A percentile compares a stretch with the other conserved stretches of the same genome.
Evolutionary conservation across 306 rosid genomes (phyloP).

Genomic region (Inga leiocalycina): DNA sequence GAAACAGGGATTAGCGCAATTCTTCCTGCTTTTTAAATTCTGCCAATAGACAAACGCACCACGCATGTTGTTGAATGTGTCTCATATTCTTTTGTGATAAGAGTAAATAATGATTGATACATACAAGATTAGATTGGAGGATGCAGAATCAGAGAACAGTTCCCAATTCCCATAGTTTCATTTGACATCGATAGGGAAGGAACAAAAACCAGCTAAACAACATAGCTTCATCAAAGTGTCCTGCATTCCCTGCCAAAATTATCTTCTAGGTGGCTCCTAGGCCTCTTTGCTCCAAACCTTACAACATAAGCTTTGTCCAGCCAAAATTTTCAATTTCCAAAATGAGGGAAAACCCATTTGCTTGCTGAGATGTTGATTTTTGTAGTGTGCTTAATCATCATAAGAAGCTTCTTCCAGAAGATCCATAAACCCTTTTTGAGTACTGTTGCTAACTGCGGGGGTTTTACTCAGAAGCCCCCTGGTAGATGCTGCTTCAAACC

Average conservation of each 20-base stretch:
- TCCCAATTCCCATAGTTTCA: not conserved
- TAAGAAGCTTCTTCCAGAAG: conserved; percentile 81
- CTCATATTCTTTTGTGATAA: not conserved
- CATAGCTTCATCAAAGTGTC: conserved; percentile 4
- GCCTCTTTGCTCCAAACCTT: conserved; percentile 20
- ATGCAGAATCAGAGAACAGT: not conserved
- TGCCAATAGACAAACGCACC: not conserved
- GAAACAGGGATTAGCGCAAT: not conserved
- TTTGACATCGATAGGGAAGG: not conserved
- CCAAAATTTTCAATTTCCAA: conserved; percentile 32
- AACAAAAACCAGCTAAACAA: not conserved
- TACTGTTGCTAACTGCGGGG: conserved; percentile 26
- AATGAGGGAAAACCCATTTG: conserved; percentile 3
- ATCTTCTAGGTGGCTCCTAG: not conserved
- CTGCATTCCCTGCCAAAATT: not conserved
- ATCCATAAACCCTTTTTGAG: conserved; percentile 75
- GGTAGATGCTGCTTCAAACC: conserved; percentile 80
- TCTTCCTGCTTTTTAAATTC: not conserved
- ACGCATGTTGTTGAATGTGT: not conserved
- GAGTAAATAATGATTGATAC: not conserved
- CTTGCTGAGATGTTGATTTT: conserved; percentile 26
- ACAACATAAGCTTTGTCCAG: conserved; percentile 38
- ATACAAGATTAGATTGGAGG: not conserved
- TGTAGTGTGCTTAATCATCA: conserved; percentile 39
- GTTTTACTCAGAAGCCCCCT: conserved; percentile 37